Conservation (phyloP, 305 asterid genomes). For the Ilex paraguariensis region DNA sequence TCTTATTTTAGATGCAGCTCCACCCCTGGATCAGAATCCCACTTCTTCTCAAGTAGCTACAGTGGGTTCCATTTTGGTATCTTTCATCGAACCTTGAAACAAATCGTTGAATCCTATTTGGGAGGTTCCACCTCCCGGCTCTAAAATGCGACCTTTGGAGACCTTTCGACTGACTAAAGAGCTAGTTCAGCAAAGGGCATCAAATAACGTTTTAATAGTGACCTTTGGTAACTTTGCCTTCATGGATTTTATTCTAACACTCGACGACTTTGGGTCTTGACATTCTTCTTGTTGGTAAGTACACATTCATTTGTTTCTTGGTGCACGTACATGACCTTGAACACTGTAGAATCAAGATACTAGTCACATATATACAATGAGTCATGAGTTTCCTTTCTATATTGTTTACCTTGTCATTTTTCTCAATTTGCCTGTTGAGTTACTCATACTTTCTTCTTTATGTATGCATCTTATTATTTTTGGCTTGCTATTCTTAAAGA, state of each 20-base stretch:
- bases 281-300: conserved; percentile 90
- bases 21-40: conserved; percentile 31
- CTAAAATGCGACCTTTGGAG: conserved; percentile 72
- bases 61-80: conserved; percentile 18
- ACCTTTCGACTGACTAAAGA: conserved; percentile 75
- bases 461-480: too few relatives aligned
- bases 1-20: conserved; percentile 32
- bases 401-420: too few relatives aligned
- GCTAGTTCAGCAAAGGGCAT: conserved; percentile 70
- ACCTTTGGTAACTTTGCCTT: conserved; percentile 97
- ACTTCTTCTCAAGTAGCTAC: conserved; percentile 34
- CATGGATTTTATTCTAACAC: conserved; percentile 95
- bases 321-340: too few relatives aligned
- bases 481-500: too few relatives aligned
- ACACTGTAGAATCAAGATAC: too few relatives aligned
- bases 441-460: too few relatives aligned
- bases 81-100: conserved; percentile 21
- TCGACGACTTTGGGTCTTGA: conserved; percentile 85
- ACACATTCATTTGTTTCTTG: not conserved
- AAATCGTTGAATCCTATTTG: conserved; percentile 54
- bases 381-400: too few relatives aligned
- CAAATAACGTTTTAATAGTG: conserved; percentile 65
- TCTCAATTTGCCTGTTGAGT: too few relatives aligned
- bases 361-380: too few relatives aligned
- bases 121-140: conserved; percentile 74